Evolutionary conservation across 345 rosid genomes (phyloP).

Genomic region (Populus euphratica): DNA sequence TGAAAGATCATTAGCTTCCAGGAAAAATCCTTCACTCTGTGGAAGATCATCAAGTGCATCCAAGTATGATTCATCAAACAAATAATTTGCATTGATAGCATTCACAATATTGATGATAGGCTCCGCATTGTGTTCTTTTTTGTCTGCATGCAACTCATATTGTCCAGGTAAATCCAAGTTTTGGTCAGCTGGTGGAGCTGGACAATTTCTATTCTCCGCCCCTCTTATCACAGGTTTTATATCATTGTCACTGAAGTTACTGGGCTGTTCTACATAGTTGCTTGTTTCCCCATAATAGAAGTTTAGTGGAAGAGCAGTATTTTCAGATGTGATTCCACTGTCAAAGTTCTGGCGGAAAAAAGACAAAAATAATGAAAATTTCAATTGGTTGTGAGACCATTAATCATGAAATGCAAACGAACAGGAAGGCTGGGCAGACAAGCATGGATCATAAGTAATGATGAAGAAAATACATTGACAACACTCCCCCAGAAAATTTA

Average conservation of each 20-base stretch:
- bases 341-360: conserved; percentile 39
- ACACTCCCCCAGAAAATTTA: neutral
- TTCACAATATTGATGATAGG: conserved; percentile 34
- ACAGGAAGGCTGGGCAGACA: neutral
- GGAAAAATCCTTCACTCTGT: conserved; percentile 45
- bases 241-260: conserved; percentile 40
- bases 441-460: neutral
- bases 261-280: conserved; percentile 37
- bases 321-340: conserved; percentile 34
- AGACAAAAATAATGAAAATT: neutral
- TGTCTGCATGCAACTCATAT: conserved; percentile 32
- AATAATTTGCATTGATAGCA: conserved; percentile 31
- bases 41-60: conserved; percentile 40
- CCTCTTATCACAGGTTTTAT: conserved; percentile 38
- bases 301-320: conserved; percentile 38
- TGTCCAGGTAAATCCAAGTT: conserved; percentile 39
- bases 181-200: conserved; percentile 32
- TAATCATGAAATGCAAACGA: neutral
- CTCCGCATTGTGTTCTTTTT: conserved; percentile 40
- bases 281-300: conserved; percentile 56
- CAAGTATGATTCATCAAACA: conserved; percentile 43
- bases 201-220: conserved; percentile 26
- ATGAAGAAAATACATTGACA: neutral
- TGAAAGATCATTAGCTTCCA: conserved; percentile 70
- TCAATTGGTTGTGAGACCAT: neutral